Percentiles rank a stretch among this genome's conserved stretches.
Conservation (phyloP, 306 rosid species). For the Trifolium pratense region DNA sequence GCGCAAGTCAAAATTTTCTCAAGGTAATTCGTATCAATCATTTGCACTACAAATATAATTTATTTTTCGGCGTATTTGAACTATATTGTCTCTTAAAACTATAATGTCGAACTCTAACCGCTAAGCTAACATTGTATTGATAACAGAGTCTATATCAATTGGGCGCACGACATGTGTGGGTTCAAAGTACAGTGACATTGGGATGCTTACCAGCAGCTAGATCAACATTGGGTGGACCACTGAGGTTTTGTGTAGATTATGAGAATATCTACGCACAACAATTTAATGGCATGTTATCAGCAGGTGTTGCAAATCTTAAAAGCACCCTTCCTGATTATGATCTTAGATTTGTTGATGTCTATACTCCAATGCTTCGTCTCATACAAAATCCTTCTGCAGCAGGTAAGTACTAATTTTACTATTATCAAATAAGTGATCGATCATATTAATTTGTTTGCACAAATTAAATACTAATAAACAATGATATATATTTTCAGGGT, state of each 20-base stretch:
- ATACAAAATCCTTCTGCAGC: slow-evolving; percentile 31
- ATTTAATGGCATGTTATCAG: slow-evolving; percentile 38
- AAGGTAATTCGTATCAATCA: slow-evolving; percentile 20
- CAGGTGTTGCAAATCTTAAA: neutral
- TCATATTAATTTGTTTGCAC: neutral
- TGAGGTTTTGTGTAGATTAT: neutral
- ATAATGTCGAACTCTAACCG: neutral
- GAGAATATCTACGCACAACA: slow-evolving; percentile 27
- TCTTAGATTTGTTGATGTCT: slow-evolving; percentile 45
- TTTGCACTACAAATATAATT: too few species aligned
- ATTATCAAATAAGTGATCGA: neutral
- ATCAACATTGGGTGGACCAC: neutral
- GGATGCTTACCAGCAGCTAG: slow-evolving; percentile 54
- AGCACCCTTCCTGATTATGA: neutral
- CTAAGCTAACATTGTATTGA: neutral
- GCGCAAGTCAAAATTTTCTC: slow-evolving; percentile 21
- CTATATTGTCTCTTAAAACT: neutral
- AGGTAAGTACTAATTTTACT: neutral
- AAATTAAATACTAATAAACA: neutral
- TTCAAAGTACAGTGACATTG: slow-evolving; percentile 46
- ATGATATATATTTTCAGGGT: slow-evolving; percentile 44
- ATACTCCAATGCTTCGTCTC: slow-evolving; percentile 36
- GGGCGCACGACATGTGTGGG: slow-evolving; percentile 49
- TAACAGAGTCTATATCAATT: slow-evolving; percentile 41
- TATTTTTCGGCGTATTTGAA: too few species aligned